phyloP scores from a whole-genome alignment of 176 grass and related monocot genomes.

The Ensete ventricosum region DNA sequence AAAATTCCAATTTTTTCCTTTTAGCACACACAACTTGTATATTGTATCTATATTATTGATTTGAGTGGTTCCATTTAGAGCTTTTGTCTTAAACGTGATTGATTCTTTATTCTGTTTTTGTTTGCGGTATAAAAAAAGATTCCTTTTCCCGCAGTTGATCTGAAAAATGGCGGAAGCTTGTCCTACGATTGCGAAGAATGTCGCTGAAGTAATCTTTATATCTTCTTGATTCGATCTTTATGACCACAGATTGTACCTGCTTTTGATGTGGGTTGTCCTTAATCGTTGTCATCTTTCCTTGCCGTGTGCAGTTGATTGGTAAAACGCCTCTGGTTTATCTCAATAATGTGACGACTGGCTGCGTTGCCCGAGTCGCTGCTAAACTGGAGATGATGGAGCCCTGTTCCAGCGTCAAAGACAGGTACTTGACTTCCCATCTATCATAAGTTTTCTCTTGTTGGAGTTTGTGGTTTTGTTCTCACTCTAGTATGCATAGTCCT shows the following conservation, averaged over 20 bases:
- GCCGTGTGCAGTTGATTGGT: neutral
- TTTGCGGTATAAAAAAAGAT: neutral
- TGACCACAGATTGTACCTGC: neutral
- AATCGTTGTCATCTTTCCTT: neutral
- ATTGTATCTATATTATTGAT: too few species aligned
- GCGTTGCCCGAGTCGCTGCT: neutral
- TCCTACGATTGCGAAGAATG: neutral
- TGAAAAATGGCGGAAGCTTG: neutral
- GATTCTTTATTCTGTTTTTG: neutral
- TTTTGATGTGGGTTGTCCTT: neutral
- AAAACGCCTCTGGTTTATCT: constrained; percentile 3
- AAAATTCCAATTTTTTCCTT: too few species aligned
- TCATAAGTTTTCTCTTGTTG: neutral
- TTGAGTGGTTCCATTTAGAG: too few species aligned
- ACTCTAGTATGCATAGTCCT: too few species aligned
- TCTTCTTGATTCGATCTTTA: neutral
- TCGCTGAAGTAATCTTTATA: neutral
- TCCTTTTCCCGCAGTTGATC: neutral
- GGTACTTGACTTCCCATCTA: neutral
- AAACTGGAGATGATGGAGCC: constrained; percentile 10
- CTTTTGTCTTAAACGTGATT: neutral
- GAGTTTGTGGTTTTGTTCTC: neutral
- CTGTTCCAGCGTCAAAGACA: constrained; percentile 7
- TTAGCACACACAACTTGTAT: too few species aligned
- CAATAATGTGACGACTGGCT: constrained; percentile 4